Evolutionary conservation across 1,139 yeast genomes (phyloP), one percentile per base, ranked within the genome.

Genomic region (Komagataea norvegica): DNA sequence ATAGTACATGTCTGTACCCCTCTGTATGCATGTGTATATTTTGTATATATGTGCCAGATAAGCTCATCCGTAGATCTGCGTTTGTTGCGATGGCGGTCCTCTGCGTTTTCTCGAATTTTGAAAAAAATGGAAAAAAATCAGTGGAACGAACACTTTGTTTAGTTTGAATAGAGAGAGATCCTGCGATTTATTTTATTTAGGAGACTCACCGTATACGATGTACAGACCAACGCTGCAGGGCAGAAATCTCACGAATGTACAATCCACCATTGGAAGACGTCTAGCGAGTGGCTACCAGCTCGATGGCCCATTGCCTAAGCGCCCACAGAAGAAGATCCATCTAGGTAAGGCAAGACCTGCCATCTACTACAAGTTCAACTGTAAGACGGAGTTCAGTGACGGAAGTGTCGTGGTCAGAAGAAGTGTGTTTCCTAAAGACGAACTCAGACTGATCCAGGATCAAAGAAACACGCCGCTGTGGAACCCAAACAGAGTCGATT

Each of bases 341-440:
- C 46, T 63, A 15, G 96, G 96, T 35, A 81, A 80, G 57, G 88
- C 95, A 14, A 76, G 96, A 62, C 96, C 97, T 3, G 88, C 96
- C 29, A 83, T 89, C 31, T 89, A 86, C 63, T 76, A 89, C 64
- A 87, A 86, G 57, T 91, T 91, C 57, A 89, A 89, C 47, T 84
- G 93, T 28, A 64, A 73, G 33, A 89, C 91, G 10, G 95, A 89
- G 61, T 72, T 89, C 41, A 82, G 94, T 51, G 97, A 91, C 59
- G 98, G 98, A 3, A 83, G 96, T 22, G 95, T 94, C 1, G 70
- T 87, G 26, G 69, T 68, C 26, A 74, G 98, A 62, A 72, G 86
- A 54, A 79, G 96, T 1, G 95, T 85, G 49, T 88, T 79, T 42
- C 97, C 98, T 6, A 83, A 87, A 55, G 82, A 75, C 41, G 96